phyloP scores from a whole-genome alignment of 1,284 basidiomycete species.

The Dichomitus squalens region DNA sequence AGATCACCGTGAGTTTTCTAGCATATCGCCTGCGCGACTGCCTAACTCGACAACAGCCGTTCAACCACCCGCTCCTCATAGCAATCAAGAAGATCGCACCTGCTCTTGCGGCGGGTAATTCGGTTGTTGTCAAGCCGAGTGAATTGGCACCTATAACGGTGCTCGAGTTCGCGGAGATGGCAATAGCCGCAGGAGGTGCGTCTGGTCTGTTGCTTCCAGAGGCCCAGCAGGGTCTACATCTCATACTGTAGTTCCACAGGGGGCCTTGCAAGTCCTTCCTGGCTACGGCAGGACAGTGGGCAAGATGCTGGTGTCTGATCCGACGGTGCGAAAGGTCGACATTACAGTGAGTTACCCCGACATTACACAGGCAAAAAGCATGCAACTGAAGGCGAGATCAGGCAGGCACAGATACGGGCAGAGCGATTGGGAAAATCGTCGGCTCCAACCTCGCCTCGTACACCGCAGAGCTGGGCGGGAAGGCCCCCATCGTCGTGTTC shows the following conservation, averaged over 20 bases:
- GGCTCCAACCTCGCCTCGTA: slow-evolving; percentile 72
- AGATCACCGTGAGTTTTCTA: slow-evolving; percentile 67
- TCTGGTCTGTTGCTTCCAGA: background rate
- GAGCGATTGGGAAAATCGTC: slow-evolving; percentile 67
- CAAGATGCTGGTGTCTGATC: slow-evolving; percentile 63
- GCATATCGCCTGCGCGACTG: background rate
- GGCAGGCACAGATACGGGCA: slow-evolving; percentile 80
- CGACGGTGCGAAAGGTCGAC: slow-evolving; percentile 76
- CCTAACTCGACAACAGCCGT: slow-evolving; percentile 54
- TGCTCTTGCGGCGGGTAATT: slow-evolving; percentile 83
- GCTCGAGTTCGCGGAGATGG: slow-evolving; percentile 71
- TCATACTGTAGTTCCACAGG: slow-evolving; percentile 61
- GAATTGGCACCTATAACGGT: slow-evolving; percentile 79
- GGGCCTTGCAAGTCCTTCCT: slow-evolving; percentile 73
- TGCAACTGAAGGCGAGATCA: slow-evolving; percentile 29
- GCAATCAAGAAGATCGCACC: slow-evolving; percentile 86
- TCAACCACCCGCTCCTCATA: slow-evolving; percentile 83
- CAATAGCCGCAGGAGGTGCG: slow-evolving; percentile 65
- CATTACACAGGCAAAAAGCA: background rate
- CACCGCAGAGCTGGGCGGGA: slow-evolving; percentile 83
- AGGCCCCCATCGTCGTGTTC: slow-evolving; percentile 80
- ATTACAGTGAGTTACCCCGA: slow-evolving; percentile 62
- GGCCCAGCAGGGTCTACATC: slow-evolving; percentile 1
- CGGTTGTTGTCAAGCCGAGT: slow-evolving; percentile 75
- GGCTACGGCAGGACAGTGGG: slow-evolving; percentile 68